Evolutionary conservation across 331 rosid species (phyloP).

Genomic region (Quercus phellos): DNA sequence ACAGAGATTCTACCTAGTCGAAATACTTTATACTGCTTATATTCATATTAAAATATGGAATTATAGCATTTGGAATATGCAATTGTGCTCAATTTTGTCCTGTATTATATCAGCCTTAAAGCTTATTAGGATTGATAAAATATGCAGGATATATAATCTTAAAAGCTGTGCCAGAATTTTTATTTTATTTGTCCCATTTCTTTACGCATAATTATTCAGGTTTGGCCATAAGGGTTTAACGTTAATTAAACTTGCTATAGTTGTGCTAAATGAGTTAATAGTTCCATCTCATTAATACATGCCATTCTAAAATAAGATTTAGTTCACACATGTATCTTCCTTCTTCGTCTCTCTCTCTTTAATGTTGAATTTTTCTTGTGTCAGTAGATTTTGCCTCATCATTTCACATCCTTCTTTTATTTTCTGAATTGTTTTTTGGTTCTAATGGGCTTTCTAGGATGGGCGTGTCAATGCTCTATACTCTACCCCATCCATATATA

Average conservation of each 20-base stretch:
- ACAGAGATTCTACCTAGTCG: neutral
- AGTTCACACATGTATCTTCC: neutral
- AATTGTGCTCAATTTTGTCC: neutral
- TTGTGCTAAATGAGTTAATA: neutral
- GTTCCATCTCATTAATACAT: neutral
- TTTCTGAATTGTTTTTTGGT: neutral
- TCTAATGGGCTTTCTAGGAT: slow-evolving; percentile 46
- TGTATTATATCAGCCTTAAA: neutral
- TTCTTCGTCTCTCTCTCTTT: too few species aligned
- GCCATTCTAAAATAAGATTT: neutral
- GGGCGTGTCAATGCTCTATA: slow-evolving; percentile 87
- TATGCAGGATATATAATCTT: neutral
- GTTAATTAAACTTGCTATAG: neutral
- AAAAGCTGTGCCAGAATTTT: neutral
- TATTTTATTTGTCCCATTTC: neutral
- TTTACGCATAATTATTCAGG: neutral
- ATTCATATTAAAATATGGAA: neutral
- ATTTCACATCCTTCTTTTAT: neutral
- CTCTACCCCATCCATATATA: slow-evolving; percentile 84
- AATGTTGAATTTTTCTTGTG: neutral
- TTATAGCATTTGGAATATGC: neutral
- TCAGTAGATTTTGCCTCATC: neutral
- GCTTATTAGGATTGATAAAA: neutral
- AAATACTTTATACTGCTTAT: neutral
- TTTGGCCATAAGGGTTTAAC: neutral